Evolutionary conservation across 345 rosid species (phyloP).

Genomic region (Gossypium herbaceum): DNA sequence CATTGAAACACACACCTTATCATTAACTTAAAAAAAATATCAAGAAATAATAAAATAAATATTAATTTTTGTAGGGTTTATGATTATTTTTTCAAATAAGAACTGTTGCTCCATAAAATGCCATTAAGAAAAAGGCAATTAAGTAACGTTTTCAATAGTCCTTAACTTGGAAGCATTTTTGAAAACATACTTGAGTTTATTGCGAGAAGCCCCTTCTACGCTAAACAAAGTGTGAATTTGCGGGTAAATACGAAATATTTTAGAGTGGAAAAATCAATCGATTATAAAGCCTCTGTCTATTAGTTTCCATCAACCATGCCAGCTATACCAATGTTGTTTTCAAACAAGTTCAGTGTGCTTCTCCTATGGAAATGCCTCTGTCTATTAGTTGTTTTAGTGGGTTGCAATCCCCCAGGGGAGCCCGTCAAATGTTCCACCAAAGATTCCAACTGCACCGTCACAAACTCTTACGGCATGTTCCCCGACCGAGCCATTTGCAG

Average conservation of each 20-base stretch:
- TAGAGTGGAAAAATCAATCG: not conserved
- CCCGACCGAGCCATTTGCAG: slow-evolving; percentile 59
- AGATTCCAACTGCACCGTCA: slow-evolving; percentile 50
- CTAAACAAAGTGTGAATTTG: slow-evolving; percentile 1
- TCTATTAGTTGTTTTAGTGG: slow-evolving; percentile 16
- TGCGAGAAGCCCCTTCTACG: not conserved
- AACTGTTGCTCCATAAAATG: not conserved
- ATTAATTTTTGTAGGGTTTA: no score
- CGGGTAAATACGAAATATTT: not conserved
- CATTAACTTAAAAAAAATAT: no score
- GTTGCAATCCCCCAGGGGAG: slow-evolving; percentile 56
- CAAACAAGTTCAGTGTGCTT: not conserved
- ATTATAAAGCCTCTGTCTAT: not conserved
- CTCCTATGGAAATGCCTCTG: slow-evolving; percentile 15
- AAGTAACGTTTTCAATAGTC: not conserved
- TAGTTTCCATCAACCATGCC: not conserved
- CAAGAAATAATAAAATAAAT: no score
- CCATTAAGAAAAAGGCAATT: not conserved
- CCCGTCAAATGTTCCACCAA: slow-evolving; percentile 48
- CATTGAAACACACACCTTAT: no score
- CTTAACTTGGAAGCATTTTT: slow-evolving; percentile 4
- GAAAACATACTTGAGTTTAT: not conserved
- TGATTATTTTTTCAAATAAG: no score
- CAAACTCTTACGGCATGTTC: slow-evolving; percentile 64
- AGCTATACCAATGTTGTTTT: not conserved